Base-by-base conservation (phyloP, 2,329 filamentous ascomycete species). In the Acrocalymma vagum region DNA sequence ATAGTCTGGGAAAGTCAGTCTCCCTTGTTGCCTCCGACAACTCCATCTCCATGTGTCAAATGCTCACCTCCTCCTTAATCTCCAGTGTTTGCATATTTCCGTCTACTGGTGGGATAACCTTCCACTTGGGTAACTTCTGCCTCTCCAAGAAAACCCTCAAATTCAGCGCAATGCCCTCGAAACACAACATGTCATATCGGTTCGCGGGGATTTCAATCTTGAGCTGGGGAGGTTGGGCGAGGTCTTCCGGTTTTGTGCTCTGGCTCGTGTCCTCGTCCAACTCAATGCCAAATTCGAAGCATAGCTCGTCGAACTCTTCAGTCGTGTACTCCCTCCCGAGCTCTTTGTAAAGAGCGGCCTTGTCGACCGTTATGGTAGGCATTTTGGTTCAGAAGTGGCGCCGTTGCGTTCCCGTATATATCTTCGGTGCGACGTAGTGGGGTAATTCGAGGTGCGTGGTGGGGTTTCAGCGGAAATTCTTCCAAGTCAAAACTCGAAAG, bases 161-260 rank as follows among this genome's bases (percentile, higher is more conserved):
- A 81, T 95, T 95, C 70, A 96, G 82, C 55, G 90, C 87, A 68
- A 97, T 96, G 48, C 93, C 93, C 77, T 97, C 94, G 75, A 95
- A 95, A 75, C 93, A 97, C 40, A 99, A 84, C 86, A 97, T 91
- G 65, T 97, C 84, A 79, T 87, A 87, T 73, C 90, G 85, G 75
- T 97, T 97, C 64, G 94, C 93, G 50, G 92, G 91, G 62, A 97
- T 95, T 72, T 97, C 93, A 67, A 99, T 97, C 80, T 96, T 96
- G 64, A 97, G 83, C 74, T 97, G 90, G 41, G 94, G 87, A 35
- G 90, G 84, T 74, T 95, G 90, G 72, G 95, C 88, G 75, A 59
- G 40, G 33, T 53, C 51, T 38, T 70, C 66, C 10, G 63, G 44
- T 45, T 63, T 71, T 30, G 63, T 64, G 37, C 55, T 59, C 41